Evolutionary conservation across 2,329 filamentous ascomycete species (phyloP), one percentile per base, ranked within the genome.

Genomic region (Rutstroemia sp.): DNA sequence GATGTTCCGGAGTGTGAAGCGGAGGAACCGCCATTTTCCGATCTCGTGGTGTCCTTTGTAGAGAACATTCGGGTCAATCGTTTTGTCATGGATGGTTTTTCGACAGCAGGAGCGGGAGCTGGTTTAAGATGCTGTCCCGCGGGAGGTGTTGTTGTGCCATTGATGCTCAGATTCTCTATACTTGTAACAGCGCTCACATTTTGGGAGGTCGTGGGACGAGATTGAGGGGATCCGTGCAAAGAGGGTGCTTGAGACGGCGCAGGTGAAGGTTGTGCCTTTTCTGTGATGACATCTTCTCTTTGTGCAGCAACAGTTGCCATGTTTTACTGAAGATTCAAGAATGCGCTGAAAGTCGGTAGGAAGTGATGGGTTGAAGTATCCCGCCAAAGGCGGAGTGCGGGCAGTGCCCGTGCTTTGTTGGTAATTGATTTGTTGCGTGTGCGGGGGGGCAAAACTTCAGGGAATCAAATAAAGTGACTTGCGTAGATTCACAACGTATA

Each of bases 31-130:
- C 55, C 61, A 30, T 14, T 56, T 23, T 67, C 62, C 23, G 64
- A 63, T 58, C 58, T 64, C n/a, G 54, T 57, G 19, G 73, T 67
- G 54, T 83, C 81, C 67, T 80, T 83, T 61, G 75, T 77, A 54
- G 78, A 82, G 71, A 86, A 86, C 78, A 86, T 86, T 73, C 82
- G 79, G 42, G 81, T 80, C 56, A 86, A 69, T 48, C 81, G 79
- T 67, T 83, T 81, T 68, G 84, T 86, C 71, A 86, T 81, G 14
- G 81, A 82, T 2, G 77, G 69, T 68, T 81, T 83, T 64, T 84
- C 81, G 7, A 19, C 21, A 30, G 58, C 44, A 5, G 59, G 58
- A 36, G 58, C 53, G 48, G 57, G 57, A 40, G 60, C 61, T 16
- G 58, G 54, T 53, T 64, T 66, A 39, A 47, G 54, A 17, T 62